These are phyloP conservation scores for Colletotrichum chrysophilum DNA, from an alignment of 2,329 filamentous ascomycete genomes.

Conservation along the genomic window DNA sequence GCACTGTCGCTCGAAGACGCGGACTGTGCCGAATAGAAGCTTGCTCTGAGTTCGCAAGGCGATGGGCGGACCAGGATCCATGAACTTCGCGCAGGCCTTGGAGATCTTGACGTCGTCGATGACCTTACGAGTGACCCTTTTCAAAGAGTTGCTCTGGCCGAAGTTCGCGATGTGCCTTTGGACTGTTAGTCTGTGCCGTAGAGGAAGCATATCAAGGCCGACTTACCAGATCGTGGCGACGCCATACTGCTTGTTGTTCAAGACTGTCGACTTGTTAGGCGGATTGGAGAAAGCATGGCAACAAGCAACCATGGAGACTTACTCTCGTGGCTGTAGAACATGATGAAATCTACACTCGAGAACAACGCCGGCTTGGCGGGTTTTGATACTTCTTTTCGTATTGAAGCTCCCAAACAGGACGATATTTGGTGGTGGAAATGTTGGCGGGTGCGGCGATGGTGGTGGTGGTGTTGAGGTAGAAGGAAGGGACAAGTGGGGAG, in stretches of 20 bases:
- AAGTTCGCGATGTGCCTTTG: conserved; percentile 89
- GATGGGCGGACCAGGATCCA: conserved; percentile 80
- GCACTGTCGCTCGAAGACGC: conserved; percentile 88
- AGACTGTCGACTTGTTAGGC: conserved; percentile 56
- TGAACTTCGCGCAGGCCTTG: conserved; percentile 88
- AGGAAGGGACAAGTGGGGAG: neutral
- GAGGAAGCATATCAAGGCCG: neutral
- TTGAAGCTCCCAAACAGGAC: neutral
- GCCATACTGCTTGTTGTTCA: conserved; percentile 87
- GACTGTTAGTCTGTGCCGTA: neutral
- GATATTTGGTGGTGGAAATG: neutral
- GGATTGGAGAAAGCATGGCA: neutral
- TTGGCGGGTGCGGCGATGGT: neutral
- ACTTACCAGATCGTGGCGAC: conserved; percentile 92
- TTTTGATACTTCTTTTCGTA: neutral
- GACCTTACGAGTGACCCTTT: conserved; percentile 81
- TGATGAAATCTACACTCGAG: conserved; percentile 40
- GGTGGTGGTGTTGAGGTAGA: neutral
- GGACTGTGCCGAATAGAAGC: conserved; percentile 83
- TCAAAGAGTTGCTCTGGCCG: conserved; percentile 68
- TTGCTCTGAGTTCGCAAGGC: conserved; percentile 89
- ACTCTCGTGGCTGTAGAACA: conserved; percentile 99
- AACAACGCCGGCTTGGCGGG: neutral
- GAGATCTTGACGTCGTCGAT: conserved; percentile 88
- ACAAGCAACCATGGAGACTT: conserved; percentile 37